Evolutionary conservation across 352 stramenopile species (phyloP), one percentile per base, ranked within the genome.

Genomic region (Globisporangium emineosum): DNA sequence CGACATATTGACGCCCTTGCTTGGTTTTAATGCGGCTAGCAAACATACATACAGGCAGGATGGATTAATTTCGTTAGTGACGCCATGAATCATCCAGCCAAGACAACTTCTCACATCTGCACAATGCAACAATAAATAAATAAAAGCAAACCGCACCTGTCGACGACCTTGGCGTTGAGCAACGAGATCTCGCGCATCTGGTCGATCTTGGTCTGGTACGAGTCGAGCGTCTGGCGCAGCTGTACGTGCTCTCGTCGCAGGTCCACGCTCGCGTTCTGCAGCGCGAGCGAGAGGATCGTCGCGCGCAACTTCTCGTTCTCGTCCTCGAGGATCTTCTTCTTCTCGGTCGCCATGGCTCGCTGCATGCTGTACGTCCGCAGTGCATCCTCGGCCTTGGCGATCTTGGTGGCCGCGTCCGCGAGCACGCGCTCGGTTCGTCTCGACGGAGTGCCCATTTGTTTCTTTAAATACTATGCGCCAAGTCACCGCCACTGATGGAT

Each of bases 131-230:
- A 10, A 23, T 8, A 47, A 23, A 25, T 21, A 21, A 66, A 45
- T 21, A 10, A 17, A 19, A 59, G 5, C 17, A 45, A 50, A 4
- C 4, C 62, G 33, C 63, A 93, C 84, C 84, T 93, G 75, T 95
- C 87, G 52, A 95, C 85, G 47, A 95, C 86, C 65, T 89, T 90
- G 62, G 86, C 86, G 37, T 79, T 84, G 62, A 95, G 79, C 64
- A 95, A 69, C 62, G 86, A 92, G 64, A 94, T 92, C 67, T 94
- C 85, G 61, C 85, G 72, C 83, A 93, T 92, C 65, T 91, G 84
- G 69, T 93, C 86, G 69, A 95, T 92, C 73, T 95, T 95, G 72
- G 70, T 87, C 78, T 95, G 84, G 71, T 91, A 92, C 73, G 84
- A 93, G 64, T 93, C 83, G 17, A 94, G 74, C 47, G 85, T 93